Percentiles rank a stretch among this genome's conserved stretches.
These are phyloP conservation scores for Sporodiniella umbellata DNA, from an alignment of 371 early-diverging fungal genomes.

Conservation along the genomic window DNA sequence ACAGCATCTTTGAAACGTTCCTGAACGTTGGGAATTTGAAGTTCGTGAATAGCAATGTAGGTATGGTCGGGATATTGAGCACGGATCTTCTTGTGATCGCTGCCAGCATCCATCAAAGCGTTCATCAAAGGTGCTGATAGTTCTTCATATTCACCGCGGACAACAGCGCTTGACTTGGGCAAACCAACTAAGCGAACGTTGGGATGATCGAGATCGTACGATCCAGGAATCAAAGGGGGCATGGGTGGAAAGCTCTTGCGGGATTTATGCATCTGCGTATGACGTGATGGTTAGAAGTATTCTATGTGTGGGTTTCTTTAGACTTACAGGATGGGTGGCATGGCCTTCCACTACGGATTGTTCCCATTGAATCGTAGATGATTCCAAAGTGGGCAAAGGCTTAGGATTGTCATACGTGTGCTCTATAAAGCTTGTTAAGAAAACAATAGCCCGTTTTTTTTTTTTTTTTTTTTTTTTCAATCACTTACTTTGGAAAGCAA, in stretches of 20 bases:
- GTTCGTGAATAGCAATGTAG: constrained; percentile 62
- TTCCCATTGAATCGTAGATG: constrained; percentile 67
- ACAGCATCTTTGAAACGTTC: constrained; percentile 47
- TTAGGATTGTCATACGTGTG: constrained; percentile 54
- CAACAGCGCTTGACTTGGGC: constrained; percentile 38
- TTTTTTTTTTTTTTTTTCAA: neutral
- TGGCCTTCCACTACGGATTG: constrained; percentile 74
- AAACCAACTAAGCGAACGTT: constrained; percentile 50
- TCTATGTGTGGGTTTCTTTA: constrained; percentile 55
- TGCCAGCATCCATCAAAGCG: constrained; percentile 23
- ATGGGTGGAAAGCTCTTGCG: constrained; percentile 61
- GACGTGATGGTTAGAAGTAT: constrained; percentile 63
- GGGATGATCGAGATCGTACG: constrained; percentile 44
- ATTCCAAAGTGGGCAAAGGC: constrained; percentile 41
- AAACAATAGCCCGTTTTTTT: too few relatives aligned
- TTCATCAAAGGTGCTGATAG: constrained; percentile 28
- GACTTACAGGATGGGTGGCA: constrained; percentile 72
- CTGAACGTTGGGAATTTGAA: constrained; percentile 63
- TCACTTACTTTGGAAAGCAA: constrained; percentile 42
- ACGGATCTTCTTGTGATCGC: constrained; percentile 6
- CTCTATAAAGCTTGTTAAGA: constrained; percentile 15
- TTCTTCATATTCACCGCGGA: constrained; percentile 56
- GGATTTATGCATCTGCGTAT: constrained; percentile 61
- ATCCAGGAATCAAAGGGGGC: constrained; percentile 39
- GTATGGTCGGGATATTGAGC: constrained; percentile 9